Base-by-base conservation (phyloP, 768 basidiomycete genomes). In the Lentinus brumalis region DNA sequence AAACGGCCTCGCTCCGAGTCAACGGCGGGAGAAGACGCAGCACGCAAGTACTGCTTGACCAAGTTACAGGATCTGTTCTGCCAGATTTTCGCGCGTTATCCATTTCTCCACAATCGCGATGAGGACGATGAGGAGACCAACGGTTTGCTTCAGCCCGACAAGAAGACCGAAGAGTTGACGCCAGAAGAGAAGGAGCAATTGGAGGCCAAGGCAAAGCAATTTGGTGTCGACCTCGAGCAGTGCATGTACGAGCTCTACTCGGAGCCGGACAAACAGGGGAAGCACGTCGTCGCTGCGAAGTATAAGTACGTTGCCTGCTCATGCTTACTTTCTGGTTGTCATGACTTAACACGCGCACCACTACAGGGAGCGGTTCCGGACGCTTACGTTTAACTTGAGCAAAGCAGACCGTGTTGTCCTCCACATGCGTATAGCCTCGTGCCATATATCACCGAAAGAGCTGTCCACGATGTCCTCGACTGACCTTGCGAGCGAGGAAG, bases 401-500 rank as follows among this genome's bases (percentile, higher is more conserved):
- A 87, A 94, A 76, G 76, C 79, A 69, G 93, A 95, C 69, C 89
- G 92, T 69, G 83, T 86, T 59, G 79, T 81, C 61, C 84, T 96
- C 65, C 92, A 94, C 73, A 85, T 82, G 68, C 86, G 89, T 65
- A 92, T 96, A 70, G 86, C 86, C 38, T 83, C 82, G 21, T 81
- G 80, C 38, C 79, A 78, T 59, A 84, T 96, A 46, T 76, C 86
- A 51, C 83, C 92, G 7, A 81, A 82, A 69, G 87, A 88, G 63
- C 84, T 96, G 55, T 87, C 91, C 45, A 78, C 84, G 56, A 92
- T 96, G 90, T 89, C 91, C 18, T 91, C 91, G 29, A 92, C 91
- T 63, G 94, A 96, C 68, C 76, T 96, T 52, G 92, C 94, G 35
- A 89, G 90, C 72, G 93, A 95, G 73, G 91, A 94, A 74, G 86